Percentiles rank a stretch among this genome's conserved stretches.
Evolutionary conservation across 2,329 filamentous ascomycete species (phyloP).

Genomic region (Curvularia sp.): DNA sequence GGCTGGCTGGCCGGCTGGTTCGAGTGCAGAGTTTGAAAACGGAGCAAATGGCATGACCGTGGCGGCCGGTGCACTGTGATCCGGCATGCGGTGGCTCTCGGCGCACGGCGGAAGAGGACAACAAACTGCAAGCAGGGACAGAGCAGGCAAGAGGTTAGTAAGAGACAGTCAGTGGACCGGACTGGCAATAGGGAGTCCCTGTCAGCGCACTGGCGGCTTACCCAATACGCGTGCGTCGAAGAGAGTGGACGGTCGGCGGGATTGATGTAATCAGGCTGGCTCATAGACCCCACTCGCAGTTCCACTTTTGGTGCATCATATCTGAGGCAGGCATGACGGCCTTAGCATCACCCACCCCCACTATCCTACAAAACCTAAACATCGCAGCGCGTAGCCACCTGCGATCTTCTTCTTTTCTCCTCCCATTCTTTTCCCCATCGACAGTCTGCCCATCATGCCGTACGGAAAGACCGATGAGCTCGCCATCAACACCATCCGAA

Average conservation of each 20-base stretch:
- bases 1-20: not conserved
- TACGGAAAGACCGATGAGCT: constrained; percentile 87
- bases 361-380: constrained; percentile 31
- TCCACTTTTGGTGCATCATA: constrained; percentile 15
- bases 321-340: constrained; percentile 20
- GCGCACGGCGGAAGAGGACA: constrained; percentile 12
- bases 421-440: constrained; percentile 19
- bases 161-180: constrained; percentile 16
- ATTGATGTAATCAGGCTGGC: constrained; percentile 24
- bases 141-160: constrained; percentile 18
- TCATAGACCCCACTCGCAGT: constrained; percentile 16
- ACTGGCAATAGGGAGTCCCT: not conserved
- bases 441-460: constrained; percentile 69
- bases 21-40: constrained; percentile 9
- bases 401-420: constrained; percentile 27
- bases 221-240: constrained; percentile 3
- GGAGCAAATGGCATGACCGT: not conserved
- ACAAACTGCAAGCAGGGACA: not conserved
- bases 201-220: constrained; percentile 10
- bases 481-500: constrained; percentile 97
- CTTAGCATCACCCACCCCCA: constrained; percentile 14
- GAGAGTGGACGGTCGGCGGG: constrained; percentile 11
- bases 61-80: constrained; percentile 13
- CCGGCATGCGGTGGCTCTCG: constrained; percentile 15
- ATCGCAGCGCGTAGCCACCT: constrained; percentile 13